Base-by-base conservation (phyloP, 257 asterid species). In the Solanum tarijense region DNA sequence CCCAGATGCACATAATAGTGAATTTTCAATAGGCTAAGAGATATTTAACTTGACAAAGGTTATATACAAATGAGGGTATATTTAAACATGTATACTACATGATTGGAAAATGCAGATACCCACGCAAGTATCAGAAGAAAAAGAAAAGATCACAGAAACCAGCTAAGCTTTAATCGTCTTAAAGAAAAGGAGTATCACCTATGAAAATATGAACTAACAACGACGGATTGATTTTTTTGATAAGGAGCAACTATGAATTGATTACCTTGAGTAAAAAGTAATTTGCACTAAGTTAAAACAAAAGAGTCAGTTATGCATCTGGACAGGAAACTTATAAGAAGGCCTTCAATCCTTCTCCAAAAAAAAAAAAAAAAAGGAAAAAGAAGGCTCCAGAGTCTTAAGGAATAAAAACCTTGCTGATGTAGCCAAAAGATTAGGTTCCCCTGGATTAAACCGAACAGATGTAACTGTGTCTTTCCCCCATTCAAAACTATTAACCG, bases 361-460 rank as follows among this genome's bases (percentile, higher is more conserved):
- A 25, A 18, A 81, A 43, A 43, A 27, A 27, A 1, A 29, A 4
- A 43, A 43, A 4, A 46, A 46, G 31, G 20, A 29, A 48, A 43
- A 41, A 82, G 31, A 48, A 29, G 41, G 71, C 41, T 43, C 18
- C 1, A 52, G 29, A 82, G 43, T 86, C 75, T 86, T 60, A 65
- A 34, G 65, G 25, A 73, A 36, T 39, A 87, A 93, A 83, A 72
- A 96, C 99, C 99, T 96, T 86, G 93, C 96, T 72, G 99, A 95
- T 83, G 99, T 90, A 87, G 99, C 98, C 90, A 97, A 90, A 83
- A 95, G 71, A 89, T 95, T 93, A 60, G 99, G 99, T 89, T 94
- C 99, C 89, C 96, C 99, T 65, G 98, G 98, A 91, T 96, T 97
- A 91, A 97, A 97, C 55, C 98, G 98, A 75, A 96, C 92, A 36